Conservation (phyloP, 1,284 basidiomycete species). For the Microbotryum silenes-acaulis region DNA sequence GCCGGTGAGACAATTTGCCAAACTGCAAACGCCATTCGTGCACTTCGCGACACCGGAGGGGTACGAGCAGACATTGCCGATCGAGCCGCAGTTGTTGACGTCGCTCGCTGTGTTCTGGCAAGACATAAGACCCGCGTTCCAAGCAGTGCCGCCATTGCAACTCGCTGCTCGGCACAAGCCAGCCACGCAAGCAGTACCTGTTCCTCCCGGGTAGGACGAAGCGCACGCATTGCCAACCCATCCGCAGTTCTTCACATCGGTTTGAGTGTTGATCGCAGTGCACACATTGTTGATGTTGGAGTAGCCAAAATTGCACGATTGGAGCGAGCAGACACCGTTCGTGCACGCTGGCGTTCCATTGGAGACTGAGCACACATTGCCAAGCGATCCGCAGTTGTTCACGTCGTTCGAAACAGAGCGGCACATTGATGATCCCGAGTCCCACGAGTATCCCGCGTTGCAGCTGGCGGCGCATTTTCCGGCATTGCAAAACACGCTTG, state of each 20-base stretch:
- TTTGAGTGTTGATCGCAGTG: background rate
- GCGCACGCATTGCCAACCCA: slow-evolving; percentile 8
- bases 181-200: background rate
- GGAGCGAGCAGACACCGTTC: background rate
- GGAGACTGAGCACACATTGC: slow-evolving; percentile 4
- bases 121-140: background rate
- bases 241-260: slow-evolving; percentile 14
- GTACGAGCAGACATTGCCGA: slow-evolving; percentile 10
- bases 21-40: slow-evolving; percentile 5
- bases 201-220: background rate
- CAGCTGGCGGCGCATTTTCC: slow-evolving; percentile 6
- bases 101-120: slow-evolving; percentile 4
- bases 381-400: slow-evolving; percentile 6
- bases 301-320: slow-evolving; percentile 9
- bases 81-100: slow-evolving; percentile 15
- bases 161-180: too few relatives aligned
- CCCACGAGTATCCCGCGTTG: slow-evolving; percentile 4
- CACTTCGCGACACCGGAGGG: slow-evolving; percentile 1
- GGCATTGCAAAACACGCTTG: background rate
- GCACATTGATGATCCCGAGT: background rate
- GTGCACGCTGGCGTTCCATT: background rate
- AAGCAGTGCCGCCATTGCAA: background rate
- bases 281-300: slow-evolving; percentile 6
- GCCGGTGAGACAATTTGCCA: background rate
- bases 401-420: background rate